phyloP scores from a whole-genome alignment of 306 rosid genomes.

The Vigna hirtella region DNA sequence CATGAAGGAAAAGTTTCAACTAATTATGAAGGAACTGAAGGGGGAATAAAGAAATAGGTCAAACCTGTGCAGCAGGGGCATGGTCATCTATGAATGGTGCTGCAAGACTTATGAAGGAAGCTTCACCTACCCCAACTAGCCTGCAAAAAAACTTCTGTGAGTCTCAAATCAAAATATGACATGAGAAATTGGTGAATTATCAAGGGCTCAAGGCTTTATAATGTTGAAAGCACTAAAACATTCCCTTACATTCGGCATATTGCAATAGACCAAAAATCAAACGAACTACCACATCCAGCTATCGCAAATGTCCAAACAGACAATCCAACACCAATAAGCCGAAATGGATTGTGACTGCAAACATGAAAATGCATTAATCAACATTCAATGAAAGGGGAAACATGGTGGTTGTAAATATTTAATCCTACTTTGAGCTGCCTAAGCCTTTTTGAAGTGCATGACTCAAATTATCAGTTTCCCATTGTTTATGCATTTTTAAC shows the following conservation, averaged over 20 bases:
- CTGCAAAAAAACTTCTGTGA: constrained; percentile 51
- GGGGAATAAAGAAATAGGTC: constrained; percentile 35
- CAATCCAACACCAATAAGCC: constrained; percentile 96
- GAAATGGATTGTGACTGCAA: constrained; percentile 88
- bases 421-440: constrained; percentile 30
- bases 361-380: constrained; percentile 37
- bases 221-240: constrained; percentile 29
- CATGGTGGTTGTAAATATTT: constrained; percentile 5
- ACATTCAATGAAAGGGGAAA: constrained; percentile 17
- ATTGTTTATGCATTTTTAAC: constrained; percentile 1
- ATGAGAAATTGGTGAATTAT: constrained; percentile 39
- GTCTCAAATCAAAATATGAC: constrained; percentile 34
- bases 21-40: constrained; percentile 2
- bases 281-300: constrained; percentile 85
- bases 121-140: constrained; percentile 99
- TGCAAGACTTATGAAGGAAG: constrained; percentile 96
- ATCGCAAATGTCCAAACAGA: constrained; percentile 90
- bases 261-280: constrained; percentile 88
- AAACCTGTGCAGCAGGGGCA: constrained; percentile 86
- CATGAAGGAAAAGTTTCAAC: constrained; percentile 29
- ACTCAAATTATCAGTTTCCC: constrained; percentile 21
- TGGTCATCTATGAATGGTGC: constrained; percentile 98
- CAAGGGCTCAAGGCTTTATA: constrained; percentile 12
- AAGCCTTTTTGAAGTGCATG: constrained; percentile 3
- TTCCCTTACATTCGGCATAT: constrained; percentile 81